Base-by-base conservation (phyloP, 306 rosid species). In the Betula pendula region DNA sequence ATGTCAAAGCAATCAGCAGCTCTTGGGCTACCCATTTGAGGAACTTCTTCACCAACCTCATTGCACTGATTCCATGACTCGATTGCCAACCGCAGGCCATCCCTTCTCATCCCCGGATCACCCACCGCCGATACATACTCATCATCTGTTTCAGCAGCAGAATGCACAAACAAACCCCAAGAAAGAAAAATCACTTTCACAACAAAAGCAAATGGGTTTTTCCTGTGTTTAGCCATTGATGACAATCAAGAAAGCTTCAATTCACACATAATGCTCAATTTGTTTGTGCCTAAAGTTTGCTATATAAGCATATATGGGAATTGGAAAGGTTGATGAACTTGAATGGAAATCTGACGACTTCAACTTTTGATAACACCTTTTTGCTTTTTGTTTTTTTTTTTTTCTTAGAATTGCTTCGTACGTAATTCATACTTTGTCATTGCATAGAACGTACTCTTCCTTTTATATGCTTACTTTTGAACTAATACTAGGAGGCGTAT, bases 41-140 rank as follows among this genome's bases (percentile, higher is more conserved):
- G 82, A 65, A 79, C 84, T 80, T 89, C 91, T 69, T 85, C 77
- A 25, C 87, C 88, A 71, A 85, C 91, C 77, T 87, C 93, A 78
- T 89, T 89, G 85, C 93, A 89, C 20, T 89, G 93, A 44, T 89
- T 89, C 93, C 93, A 89, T 1, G 89, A 87, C 77, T 89, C 93
- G 16, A 89, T 85, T 0, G 93, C 90, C 44, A 89, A 81, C 35
- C 90, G 75, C 2, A 87, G 82, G 16, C 52, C 59, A 79, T 87
- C 90, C 47, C 90, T 83, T 75, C 20, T 75, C 90, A 89, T 89
- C 1, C 86, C 93, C 1, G 89, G 82, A 75, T 89, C 93, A 0
- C 93, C 93, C 10, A 87, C 77, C 1, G 85, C 91, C 75, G 93
- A 87, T 29, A 77, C 58, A 47, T 83, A 75, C 20, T 58, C 42